Evolutionary conservation across 495 filamentous ascomycete species (phyloP).

Genomic region (Alectoria sarmentosa): DNA sequence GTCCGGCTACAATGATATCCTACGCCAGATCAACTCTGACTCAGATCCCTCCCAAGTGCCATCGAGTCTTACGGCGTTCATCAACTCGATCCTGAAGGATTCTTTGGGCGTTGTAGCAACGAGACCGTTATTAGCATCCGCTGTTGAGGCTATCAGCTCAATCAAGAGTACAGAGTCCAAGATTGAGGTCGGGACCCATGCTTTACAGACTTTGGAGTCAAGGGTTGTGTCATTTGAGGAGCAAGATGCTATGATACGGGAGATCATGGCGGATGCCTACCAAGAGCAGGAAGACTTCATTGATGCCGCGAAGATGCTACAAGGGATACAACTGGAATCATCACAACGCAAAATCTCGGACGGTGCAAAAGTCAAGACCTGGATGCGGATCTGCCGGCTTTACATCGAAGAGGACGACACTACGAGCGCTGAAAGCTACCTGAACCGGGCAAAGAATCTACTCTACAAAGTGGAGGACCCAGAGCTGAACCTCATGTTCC

Average conservation of each 20-base stretch:
- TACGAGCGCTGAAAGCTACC: constrained; percentile 71
- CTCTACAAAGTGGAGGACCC: constrained; percentile 71
- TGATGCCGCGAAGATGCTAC: constrained; percentile 66
- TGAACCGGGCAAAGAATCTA: constrained; percentile 89
- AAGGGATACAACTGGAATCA: constrained; percentile 79
- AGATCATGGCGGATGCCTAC: constrained; percentile 75
- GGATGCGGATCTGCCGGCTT: constrained; percentile 91
- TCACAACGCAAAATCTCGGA: constrained; percentile 76
- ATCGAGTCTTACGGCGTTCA: constrained; percentile 61
- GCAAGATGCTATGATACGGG: constrained; percentile 67
- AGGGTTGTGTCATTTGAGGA: constrained; percentile 76
- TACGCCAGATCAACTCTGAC: constrained; percentile 53
- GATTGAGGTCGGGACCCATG: constrained; percentile 63
- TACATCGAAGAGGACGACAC: constrained; percentile 94
- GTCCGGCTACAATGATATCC: constrained; percentile 57
- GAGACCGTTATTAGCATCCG: constrained; percentile 60
- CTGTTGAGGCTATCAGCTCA: constrained; percentile 52
- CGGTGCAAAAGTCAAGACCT: constrained; percentile 69
- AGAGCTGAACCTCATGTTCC: constrained; percentile 71
- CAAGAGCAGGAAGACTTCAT: constrained; percentile 74
- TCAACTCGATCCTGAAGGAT: constrained; percentile 60
- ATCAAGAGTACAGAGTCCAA: constrained; percentile 51
- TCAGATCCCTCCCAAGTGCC: constrained; percentile 48
- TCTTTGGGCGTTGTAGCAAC: constrained; percentile 67
- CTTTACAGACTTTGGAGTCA: constrained; percentile 56